These are phyloP conservation scores for Chenopodium album DNA, from an alignment of 148 eudicot species.

Conservation along the genomic window DNA sequence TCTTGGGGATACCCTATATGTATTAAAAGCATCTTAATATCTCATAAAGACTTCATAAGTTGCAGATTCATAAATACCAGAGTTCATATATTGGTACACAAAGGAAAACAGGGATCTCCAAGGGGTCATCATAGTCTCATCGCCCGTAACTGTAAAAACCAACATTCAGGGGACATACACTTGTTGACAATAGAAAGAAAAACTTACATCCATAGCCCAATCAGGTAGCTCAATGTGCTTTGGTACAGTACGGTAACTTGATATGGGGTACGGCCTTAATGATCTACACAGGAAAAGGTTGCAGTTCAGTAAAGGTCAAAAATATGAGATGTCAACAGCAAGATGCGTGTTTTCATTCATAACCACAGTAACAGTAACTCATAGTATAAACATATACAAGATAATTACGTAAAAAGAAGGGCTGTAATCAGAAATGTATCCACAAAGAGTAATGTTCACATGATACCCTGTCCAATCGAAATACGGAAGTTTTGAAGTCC, in stretches of 20 bases:
- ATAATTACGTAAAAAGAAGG: background rate
- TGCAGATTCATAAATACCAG: background rate
- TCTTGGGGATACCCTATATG: conserved; percentile 82
- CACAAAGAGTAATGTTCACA: conserved; percentile 9
- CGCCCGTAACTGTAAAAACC: background rate
- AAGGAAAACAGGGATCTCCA: background rate
- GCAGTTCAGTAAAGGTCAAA: conserved; percentile 12
- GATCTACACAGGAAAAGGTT: conserved; percentile 41
- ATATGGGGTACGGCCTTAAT: conserved; percentile 77
- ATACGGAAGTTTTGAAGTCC: conserved; percentile 70
- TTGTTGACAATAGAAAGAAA: background rate
- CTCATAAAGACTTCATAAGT: conserved; percentile 7
- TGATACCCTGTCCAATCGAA: conserved; percentile 97
- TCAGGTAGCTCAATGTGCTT: conserved; percentile 74
- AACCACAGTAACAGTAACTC: background rate
- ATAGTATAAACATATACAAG: background rate
- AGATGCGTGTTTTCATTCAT: background rate
- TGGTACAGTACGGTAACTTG: conserved; percentile 65
- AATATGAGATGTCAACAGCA: background rate
- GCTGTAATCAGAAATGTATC: background rate
- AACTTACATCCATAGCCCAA: conserved; percentile 89
- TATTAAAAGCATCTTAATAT: background rate
- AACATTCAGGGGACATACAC: background rate
- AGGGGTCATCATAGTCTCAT: background rate
- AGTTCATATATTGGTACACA: background rate